Evolutionary conservation across 1,139 yeast genomes (phyloP).

Genomic region (Meyerozyma sp.): DNA sequence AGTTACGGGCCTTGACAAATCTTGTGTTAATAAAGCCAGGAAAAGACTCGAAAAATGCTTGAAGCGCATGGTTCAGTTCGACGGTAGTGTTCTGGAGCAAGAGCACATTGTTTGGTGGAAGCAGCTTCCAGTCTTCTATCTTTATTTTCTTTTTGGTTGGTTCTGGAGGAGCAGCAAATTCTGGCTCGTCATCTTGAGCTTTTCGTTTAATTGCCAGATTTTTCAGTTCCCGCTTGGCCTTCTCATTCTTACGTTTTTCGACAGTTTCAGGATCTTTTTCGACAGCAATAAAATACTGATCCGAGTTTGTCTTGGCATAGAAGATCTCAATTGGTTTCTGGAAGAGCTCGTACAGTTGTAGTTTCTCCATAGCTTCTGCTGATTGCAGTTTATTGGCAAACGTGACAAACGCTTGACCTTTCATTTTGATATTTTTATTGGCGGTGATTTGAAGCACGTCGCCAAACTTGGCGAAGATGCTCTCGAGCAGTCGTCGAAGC

Average conservation of each 20-base stretch:
- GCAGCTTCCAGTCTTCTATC: constrained; percentile 22
- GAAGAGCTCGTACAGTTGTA: constrained; percentile 43
- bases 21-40: constrained; percentile 64
- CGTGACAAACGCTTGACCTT: constrained; percentile 87
- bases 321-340: constrained; percentile 49
- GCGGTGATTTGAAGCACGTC: constrained; percentile 51
- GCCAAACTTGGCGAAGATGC: constrained; percentile 44
- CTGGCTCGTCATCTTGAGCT: not conserved
- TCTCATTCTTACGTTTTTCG: constrained; percentile 14
- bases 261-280: constrained; percentile 12
- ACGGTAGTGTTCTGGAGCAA: constrained; percentile 62
- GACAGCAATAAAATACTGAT: constrained; percentile 18
- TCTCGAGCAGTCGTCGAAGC: constrained; percentile 39
- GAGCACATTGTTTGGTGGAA: constrained; percentile 61
- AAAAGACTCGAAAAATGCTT: constrained; percentile 39
- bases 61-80: constrained; percentile 32
- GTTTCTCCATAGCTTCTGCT: constrained; percentile 38
- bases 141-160: constrained; percentile 16
- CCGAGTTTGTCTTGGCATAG: constrained; percentile 45
- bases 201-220: constrained; percentile 12
- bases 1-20: constrained; percentile 57
- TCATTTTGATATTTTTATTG: constrained; percentile 55
- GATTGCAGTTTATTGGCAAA: constrained; percentile 45
- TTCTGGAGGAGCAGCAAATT: constrained; percentile 3
- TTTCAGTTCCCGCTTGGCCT: constrained; percentile 17